These are phyloP conservation scores for Vigna reflexopilosa DNA, from an alignment of 306 rosid genomes.

Conservation along the genomic window DNA sequence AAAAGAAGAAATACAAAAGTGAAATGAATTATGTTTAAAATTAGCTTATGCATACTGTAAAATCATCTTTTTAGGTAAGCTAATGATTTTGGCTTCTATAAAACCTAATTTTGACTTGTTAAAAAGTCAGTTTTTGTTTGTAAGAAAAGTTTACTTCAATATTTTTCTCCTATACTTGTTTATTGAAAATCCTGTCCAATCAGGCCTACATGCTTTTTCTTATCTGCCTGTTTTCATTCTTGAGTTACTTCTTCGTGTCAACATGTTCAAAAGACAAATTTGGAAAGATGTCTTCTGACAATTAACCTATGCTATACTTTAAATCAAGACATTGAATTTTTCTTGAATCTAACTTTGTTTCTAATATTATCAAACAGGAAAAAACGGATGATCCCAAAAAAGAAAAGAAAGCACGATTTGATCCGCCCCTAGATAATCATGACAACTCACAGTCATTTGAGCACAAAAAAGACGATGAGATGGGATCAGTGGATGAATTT, in stretches of 20 bases:
- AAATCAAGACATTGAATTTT: neutral
- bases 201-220: neutral
- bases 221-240: neutral
- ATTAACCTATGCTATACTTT: neutral
- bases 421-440: constrained; percentile 34
- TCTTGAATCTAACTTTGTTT: neutral
- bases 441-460: constrained; percentile 2
- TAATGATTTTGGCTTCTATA: neutral
- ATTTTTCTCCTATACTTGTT: neutral
- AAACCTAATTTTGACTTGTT: neutral
- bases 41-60: neutral
- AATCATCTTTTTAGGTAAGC: too few relatives aligned
- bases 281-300: constrained; percentile 1
- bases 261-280: neutral
- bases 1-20: neutral
- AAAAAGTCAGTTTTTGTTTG: neutral
- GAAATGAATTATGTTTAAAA: neutral
- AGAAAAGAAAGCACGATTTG: constrained; percentile 40
- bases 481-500: constrained; percentile 27
- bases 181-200: neutral
- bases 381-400: constrained; percentile 31
- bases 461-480: constrained; percentile 27
- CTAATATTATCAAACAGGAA: constrained; percentile 35
- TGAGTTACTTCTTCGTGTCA: neutral
- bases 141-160: neutral